Conservation (phyloP, 2,329 filamentous ascomycete genomes). For the Lecanosticta acicola region DNA sequence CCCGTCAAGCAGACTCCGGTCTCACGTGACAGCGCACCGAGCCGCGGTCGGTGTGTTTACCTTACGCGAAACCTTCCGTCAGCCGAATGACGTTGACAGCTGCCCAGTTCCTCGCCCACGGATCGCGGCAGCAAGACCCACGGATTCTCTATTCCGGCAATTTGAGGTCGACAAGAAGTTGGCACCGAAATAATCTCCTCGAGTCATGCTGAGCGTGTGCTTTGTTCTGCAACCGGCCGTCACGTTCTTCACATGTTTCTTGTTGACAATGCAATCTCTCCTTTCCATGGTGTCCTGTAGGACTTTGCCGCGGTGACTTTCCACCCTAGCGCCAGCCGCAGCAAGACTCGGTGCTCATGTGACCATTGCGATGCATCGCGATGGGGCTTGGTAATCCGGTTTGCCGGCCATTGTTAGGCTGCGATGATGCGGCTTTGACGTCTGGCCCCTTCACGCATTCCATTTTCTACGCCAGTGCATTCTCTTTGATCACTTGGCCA, state of each 20-base stretch:
- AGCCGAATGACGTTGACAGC: background rate
- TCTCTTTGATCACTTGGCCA: background rate
- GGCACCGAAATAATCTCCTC: background rate
- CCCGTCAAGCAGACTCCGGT: no score
- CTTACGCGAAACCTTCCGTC: background rate
- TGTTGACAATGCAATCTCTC: background rate
- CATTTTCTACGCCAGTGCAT: background rate
- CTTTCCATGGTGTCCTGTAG: background rate
- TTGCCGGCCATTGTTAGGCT: background rate
- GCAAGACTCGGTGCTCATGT: background rate
- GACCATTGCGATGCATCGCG: background rate
- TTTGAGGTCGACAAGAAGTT: background rate
- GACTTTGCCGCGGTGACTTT: background rate
- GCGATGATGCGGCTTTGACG: background rate
- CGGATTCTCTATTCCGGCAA: no score
- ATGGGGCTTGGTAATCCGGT: background rate
- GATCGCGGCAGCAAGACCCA: background rate
- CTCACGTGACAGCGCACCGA: background rate
- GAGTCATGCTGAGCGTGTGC: background rate
- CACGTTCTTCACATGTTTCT: background rate
- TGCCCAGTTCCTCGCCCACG: background rate
- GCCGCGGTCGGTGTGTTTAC: background rate
- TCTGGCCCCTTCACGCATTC: background rate
- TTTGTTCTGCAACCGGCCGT: background rate
- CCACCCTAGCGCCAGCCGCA: background rate